Evolutionary conservation across 1,139 yeast genomes (phyloP).

Genomic region (Blastobotrys niveus): DNA sequence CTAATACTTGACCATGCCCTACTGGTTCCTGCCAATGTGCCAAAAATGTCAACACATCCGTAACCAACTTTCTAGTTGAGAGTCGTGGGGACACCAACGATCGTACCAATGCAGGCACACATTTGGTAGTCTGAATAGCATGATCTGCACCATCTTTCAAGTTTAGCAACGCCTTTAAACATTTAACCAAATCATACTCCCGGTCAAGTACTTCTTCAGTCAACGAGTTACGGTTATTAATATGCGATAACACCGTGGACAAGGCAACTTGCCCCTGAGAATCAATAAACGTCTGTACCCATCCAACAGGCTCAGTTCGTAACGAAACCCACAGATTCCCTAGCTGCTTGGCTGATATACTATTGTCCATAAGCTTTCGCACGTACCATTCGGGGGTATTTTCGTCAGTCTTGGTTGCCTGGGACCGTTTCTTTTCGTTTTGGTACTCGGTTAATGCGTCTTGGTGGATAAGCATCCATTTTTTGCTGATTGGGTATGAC

Average conservation of each 20-base stretch:
- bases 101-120: slow-evolving; percentile 54
- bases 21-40: slow-evolving; percentile 46
- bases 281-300: slow-evolving; percentile 80
- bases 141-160: slow-evolving; percentile 52
- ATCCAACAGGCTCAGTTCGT: slow-evolving; percentile 83
- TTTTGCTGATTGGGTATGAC: slow-evolving; percentile 68
- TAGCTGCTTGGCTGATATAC: slow-evolving; percentile 64
- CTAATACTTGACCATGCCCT: slow-evolving; percentile 59
- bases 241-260: slow-evolving; percentile 50
- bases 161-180: slow-evolving; percentile 57
- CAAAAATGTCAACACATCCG: slow-evolving; percentile 62
- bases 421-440: slow-evolving; percentile 44
- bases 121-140: slow-evolving; percentile 45
- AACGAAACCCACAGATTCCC: slow-evolving; percentile 86
- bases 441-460: slow-evolving; percentile 75
- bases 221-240: slow-evolving; percentile 34
- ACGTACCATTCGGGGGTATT: slow-evolving; percentile 75
- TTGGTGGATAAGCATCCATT: slow-evolving; percentile 89
- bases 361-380: slow-evolving; percentile 61
- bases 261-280: slow-evolving; percentile 88
- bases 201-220: slow-evolving; percentile 46
- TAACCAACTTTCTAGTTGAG: slow-evolving; percentile 71
- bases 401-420: slow-evolving; percentile 36
- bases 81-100: slow-evolving; percentile 60
- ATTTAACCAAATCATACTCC: slow-evolving; percentile 55